Conservation (phyloP, 2,329 filamentous ascomycete species). For the Madurella mycetomatis region DNA sequence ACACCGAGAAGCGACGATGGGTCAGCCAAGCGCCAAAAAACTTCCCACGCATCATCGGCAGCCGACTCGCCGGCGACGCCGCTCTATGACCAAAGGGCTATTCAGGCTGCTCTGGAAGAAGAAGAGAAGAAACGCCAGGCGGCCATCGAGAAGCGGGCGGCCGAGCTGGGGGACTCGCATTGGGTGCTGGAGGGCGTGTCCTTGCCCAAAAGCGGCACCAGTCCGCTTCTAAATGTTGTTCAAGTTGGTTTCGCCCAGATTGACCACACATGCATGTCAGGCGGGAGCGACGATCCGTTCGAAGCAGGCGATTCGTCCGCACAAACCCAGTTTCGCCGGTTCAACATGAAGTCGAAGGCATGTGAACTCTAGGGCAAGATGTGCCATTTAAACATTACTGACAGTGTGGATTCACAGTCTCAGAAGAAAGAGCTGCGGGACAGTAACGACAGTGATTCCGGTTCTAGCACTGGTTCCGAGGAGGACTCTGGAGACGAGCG, state of each 20-base stretch:
- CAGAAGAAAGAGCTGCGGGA: conserved; percentile 10
- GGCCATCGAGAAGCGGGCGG: conserved; percentile 57
- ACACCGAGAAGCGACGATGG: conserved; percentile 44
- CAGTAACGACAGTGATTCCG: conserved; percentile 13
- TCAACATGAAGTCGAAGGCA: conserved; percentile 32
- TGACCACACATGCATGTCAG: conserved; percentile 35
- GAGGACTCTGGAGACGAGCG: conserved; percentile 33
- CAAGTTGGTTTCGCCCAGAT: conserved; percentile 53
- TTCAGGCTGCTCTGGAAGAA: conserved; percentile 60
- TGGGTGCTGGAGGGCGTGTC: conserved; percentile 64
- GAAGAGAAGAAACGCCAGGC: conserved; percentile 63
- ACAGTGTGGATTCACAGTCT: not conserved
- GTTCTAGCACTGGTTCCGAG: conserved; percentile 23
- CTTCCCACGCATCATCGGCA: conserved; percentile 36
- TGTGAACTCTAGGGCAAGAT: conserved; percentile 4
- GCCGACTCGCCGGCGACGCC: conserved; percentile 37
- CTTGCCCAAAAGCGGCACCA: conserved; percentile 27
- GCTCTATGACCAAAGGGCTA: conserved; percentile 53
- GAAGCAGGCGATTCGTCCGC: conserved; percentile 11
- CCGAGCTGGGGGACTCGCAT: conserved; percentile 63
- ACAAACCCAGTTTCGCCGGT: conserved; percentile 25
- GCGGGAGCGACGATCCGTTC: conserved; percentile 32
- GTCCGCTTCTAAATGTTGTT: conserved; percentile 52
- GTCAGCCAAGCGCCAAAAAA: conserved; percentile 61
- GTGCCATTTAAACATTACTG: not conserved